phyloP scores from a whole-genome alignment of 768 basidiomycete species.

The Amyloporia xantha region DNA sequence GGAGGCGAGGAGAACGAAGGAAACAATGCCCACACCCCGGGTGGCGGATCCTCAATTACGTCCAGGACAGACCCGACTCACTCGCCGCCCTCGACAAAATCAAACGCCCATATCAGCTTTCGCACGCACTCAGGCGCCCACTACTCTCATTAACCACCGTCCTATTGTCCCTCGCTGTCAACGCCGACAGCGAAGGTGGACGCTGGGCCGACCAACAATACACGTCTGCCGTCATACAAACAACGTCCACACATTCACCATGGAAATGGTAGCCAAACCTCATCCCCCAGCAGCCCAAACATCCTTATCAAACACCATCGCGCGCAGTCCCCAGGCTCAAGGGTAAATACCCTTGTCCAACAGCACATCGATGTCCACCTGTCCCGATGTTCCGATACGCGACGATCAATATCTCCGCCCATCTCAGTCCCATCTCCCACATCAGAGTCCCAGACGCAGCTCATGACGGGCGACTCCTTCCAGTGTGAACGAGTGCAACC shows the following conservation, averaged over 20 bases:
- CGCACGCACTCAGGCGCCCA: slow-evolving; percentile 15
- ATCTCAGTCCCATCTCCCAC: too few relatives aligned
- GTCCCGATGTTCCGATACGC: neutral
- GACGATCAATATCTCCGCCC: neutral
- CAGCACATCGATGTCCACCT: neutral
- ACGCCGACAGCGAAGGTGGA: neutral
- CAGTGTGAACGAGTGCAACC: too few relatives aligned
- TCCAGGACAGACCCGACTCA: slow-evolving; percentile 11
- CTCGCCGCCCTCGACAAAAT: slow-evolving; percentile 11
- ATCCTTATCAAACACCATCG: neutral
- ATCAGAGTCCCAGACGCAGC: too few relatives aligned
- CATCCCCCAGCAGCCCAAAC: too few relatives aligned
- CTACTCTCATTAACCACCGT: neutral
- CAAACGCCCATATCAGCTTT: slow-evolving; percentile 6
- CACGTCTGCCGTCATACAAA: neutral
- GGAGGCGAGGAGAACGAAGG: slow-evolving; percentile 27
- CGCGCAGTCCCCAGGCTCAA: neutral
- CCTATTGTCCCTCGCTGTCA: neutral
- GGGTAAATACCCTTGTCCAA: neutral
- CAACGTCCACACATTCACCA: neutral
- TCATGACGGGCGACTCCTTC: too few relatives aligned
- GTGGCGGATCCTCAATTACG: slow-evolving; percentile 23
- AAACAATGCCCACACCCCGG: slow-evolving; percentile 23
- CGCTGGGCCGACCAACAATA: too few relatives aligned
- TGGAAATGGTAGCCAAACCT: too few relatives aligned